Evolutionary conservation across 1,139 yeast species (phyloP).

Genomic region (Blastobotrys illinoisensis): DNA sequence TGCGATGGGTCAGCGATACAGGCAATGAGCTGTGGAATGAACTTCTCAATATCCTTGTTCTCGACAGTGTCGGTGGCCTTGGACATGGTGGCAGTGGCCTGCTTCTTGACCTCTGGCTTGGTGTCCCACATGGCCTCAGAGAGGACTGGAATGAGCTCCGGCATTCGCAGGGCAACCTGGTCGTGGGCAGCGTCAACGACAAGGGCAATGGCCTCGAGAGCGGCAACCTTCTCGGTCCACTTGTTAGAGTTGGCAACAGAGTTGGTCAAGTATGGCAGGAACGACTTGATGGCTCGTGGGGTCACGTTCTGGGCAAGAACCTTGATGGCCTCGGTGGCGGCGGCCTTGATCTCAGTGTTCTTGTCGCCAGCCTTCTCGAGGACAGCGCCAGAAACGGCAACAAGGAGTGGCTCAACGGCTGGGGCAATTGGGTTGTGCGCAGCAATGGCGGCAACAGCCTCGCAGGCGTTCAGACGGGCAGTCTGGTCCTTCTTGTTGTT

Average conservation of each 20-base stretch:
- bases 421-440: conserved; percentile 75
- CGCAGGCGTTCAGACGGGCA: conserved; percentile 69
- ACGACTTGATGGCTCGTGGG: conserved; percentile 88
- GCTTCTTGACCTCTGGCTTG: conserved; percentile 94
- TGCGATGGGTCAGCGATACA: conserved; percentile 96
- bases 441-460: conserved; percentile 81
- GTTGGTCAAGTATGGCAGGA: conserved; percentile 73
- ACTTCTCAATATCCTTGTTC: conserved; percentile 99
- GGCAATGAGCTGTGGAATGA: conserved; percentile 94
- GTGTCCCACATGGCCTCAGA: conserved; percentile 99
- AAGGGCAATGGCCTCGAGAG: conserved; percentile 75
- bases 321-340: conserved; percentile 64
- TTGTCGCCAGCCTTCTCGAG: conserved; percentile 87
- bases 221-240: conserved; percentile 97
- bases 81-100: conserved; percentile 92
- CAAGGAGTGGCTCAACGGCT: conserved; percentile 92
- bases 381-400: conserved; percentile 64
- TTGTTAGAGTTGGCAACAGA: conserved; percentile 73
- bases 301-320: conserved; percentile 78
- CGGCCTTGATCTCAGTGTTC: conserved; percentile 64
- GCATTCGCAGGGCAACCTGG: conserved; percentile 98
- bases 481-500: conserved; percentile 69
- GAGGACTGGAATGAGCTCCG: conserved; percentile 95
- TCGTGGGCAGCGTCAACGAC: conserved; percentile 93
- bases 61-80: conserved; percentile 96